These are phyloP conservation scores for Pythium brassicae DNA, from an alignment of 352 stramenopile genomes.

Conservation along the genomic window DNA sequence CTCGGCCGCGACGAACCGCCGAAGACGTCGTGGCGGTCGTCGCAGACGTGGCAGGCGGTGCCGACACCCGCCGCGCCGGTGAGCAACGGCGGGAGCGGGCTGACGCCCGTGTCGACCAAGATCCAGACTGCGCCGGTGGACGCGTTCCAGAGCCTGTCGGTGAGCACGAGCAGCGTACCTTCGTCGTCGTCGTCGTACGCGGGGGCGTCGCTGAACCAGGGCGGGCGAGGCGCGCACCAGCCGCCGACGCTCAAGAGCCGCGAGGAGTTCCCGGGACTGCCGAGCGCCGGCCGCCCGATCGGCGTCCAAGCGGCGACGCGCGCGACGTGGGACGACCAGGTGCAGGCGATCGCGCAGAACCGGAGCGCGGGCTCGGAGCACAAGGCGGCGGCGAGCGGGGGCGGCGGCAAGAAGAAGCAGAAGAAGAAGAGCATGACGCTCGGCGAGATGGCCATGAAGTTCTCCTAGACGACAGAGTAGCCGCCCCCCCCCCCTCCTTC, in stretches of 20 bases:
- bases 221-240: constrained; percentile 6
- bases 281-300: constrained; percentile 42
- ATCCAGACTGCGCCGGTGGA: constrained; percentile 51
- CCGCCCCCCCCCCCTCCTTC: too few relatives aligned
- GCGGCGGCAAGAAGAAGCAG: constrained; percentile 60
- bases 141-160: constrained; percentile 41
- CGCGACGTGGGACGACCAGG: constrained; percentile 78
- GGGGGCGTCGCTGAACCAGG: constrained; percentile 26
- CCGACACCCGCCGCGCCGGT: constrained; percentile 14
- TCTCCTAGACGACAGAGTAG: constrained; percentile 44
- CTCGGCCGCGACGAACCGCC: constrained; percentile 31
- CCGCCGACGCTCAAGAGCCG: constrained; percentile 41
- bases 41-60: constrained; percentile 44
- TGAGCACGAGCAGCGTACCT: constrained; percentile 16
- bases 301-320: constrained; percentile 73
- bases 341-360: constrained; percentile 71
- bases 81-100: constrained; percentile 18
- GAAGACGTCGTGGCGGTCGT: constrained; percentile 47
- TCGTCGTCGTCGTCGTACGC: constrained; percentile 30
- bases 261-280: constrained; percentile 72
- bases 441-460: constrained; percentile 78
- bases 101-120: constrained; percentile 49
- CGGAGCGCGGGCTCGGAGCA: constrained; percentile 12
- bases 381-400: constrained; percentile 5
- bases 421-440: constrained; percentile 86